Percentiles rank a stretch among this genome's conserved stretches.
Evolutionary conservation across 148 eudicot species (phyloP).

Genomic region (Polygonum maritimum): DNA sequence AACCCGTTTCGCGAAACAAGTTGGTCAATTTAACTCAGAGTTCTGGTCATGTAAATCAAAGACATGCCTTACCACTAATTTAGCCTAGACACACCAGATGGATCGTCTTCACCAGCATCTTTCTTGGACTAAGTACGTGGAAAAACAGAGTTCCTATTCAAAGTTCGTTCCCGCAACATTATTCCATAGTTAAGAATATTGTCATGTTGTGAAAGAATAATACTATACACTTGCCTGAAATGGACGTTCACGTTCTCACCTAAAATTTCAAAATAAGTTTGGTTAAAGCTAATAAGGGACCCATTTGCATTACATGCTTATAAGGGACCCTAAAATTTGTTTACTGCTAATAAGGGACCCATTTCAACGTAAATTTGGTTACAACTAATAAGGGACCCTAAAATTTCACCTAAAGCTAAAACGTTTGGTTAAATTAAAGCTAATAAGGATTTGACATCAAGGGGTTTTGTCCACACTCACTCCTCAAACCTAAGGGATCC

Average conservation of each 20-base stretch:
- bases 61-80: slow-evolving; percentile 89
- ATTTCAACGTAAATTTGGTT: no score
- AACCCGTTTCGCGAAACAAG: background rate
- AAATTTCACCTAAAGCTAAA: no score
- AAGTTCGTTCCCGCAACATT: background rate
- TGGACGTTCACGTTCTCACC: background rate
- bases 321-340: no score
- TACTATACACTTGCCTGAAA: background rate
- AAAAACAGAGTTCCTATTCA: background rate
- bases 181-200: no score
- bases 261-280: background rate
- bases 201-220: no score
- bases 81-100: slow-evolving; percentile 49
- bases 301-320: no score
- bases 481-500: background rate
- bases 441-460: slow-evolving; percentile 5
- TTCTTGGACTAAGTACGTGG: slow-evolving; percentile 30
- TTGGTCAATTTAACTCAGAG: background rate
- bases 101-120: slow-evolving; percentile 68
- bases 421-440: no score
- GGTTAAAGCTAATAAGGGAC: no score
- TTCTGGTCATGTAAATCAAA: background rate
- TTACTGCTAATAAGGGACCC: no score
- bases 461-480: slow-evolving; percentile 8
- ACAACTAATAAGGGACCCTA: no score